Base-by-base conservation (phyloP, 2,329 filamentous ascomycete genomes). In the Fusarium circinatum region DNA sequence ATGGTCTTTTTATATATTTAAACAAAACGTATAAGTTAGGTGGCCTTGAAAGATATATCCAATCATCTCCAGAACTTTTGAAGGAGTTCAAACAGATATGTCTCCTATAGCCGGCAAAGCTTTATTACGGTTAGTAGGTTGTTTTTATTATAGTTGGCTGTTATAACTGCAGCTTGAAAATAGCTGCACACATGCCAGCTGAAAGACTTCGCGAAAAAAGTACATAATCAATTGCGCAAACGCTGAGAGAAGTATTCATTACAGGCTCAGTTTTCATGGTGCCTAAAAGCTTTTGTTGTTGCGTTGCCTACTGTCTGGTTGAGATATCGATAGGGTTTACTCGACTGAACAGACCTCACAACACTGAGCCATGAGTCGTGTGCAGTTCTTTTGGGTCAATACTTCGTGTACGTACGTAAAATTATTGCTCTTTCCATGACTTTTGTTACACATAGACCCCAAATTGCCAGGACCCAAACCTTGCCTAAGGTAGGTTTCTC, bases 371-470 rank as follows among this genome's bases (percentile, higher is more conserved):
- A n/a, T 36, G n/a, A 28, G 62, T 61, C 52, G 51, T 51, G 58
- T 63, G 68, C 64, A 68, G 48, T 60, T 48, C 20, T 65, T 49
- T 38, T 28, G 51, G 34, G 34, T 41, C 51, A 49, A 42, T 58
- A 57, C 13, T 20, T 55, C 66, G 63, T 76, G 41, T 70, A 73
- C 51, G 42, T 63, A 75, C 70, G 65, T 77, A 71, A 71, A 71
- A 76, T 78, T 76, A 72, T 78, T 68, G 70, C 68, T 71, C 70
- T 71, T 76, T 75, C 77, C 77, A 71, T 77, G 66, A 75, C 59
- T 75, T 79, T 79, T 78, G 73, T 73, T 78, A 78, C 70, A 77
- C 17, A 58, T 28, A 70, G 61, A 52, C 61, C 57, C 68, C 49
- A 64, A 62, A 48, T 59, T 48, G 45, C 62, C 56, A 73, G 65